Evolutionary conservation across 108 stramenopile species (phyloP), one percentile per base, ranked within the genome.

Genomic region (Pseudonitzschia multiseries): DNA sequence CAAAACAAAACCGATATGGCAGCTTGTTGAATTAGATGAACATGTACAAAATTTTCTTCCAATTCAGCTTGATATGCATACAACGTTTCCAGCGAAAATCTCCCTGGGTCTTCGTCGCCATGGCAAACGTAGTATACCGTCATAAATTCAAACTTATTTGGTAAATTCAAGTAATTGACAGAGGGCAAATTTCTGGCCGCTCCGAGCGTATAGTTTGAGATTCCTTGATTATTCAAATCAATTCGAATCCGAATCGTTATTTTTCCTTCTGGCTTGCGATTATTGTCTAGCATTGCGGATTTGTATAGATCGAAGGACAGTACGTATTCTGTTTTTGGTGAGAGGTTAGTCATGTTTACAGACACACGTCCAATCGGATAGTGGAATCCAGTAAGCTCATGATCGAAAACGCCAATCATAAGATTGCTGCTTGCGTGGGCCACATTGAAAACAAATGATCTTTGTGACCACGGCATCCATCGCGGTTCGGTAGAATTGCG

Each of bases 371-470:
- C 89, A 63, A 84, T 68, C 80, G 17, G 83, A 82, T 75, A 52
- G 24, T 75, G 74, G 46, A 13, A 52, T 36, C 52, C 57, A 20
- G 52, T 65, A 0, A 65, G 20, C 68, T 91, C 93, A 52, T 70
- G 81, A 57, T 93, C 93, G 69, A 93, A 91, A 1, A 93, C 88
- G 21, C 87, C 90, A 32, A 93, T 59, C 67, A 80, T 73, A 21
- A 93, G 56, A 50, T 87, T 81, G 80, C 79, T 78, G 82, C 85
- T 79, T 77, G 78, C 66, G 43, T 75, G 74, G 17, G 74, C n/a
- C 69, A 57, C 84, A 76, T 70, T 80, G 44, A 90, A 87, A 18
- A 78, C 43, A 68, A 90, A 90, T 1, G 86, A 86, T 50, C 89
- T 78, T 50, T 84, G 76, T 14, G 83, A 78, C 89, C 89, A 90